Percentiles rank a stretch among this genome's conserved stretches.
These are phyloP conservation scores for Populus hybrid DNA, from an alignment of 441 rosid genomes.

Conservation along the genomic window DNA sequence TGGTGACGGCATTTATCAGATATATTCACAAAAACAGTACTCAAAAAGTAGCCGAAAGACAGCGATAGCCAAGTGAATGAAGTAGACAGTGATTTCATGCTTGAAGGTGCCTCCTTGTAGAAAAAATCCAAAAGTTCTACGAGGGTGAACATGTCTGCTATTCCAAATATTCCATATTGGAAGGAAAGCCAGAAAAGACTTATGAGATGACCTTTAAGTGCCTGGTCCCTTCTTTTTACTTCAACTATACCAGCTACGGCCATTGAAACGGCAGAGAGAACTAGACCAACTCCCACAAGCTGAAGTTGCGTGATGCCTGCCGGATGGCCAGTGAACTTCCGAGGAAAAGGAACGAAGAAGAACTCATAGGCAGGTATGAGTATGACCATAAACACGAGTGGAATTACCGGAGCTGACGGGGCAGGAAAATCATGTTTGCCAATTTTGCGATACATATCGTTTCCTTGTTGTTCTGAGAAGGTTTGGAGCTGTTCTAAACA, in stretches of 20 bases:
- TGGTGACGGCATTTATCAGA: constrained; percentile 31
- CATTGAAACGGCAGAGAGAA: constrained; percentile 30
- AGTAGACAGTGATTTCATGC: constrained; percentile 50
- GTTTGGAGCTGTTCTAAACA: constrained; percentile 62
- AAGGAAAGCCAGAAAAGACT: constrained; percentile 47
- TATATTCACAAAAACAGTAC: constrained; percentile 29
- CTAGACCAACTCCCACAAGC: constrained; percentile 37
- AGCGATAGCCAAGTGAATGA: constrained; percentile 41
- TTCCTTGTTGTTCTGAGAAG: neutral
- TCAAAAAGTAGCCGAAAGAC: constrained; percentile 44
- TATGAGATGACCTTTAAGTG: constrained; percentile 11
- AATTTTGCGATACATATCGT: constrained; percentile 24
- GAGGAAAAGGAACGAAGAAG: constrained; percentile 37
- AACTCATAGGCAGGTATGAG: constrained; percentile 42
- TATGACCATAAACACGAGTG: constrained; percentile 38
- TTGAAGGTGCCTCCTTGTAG: constrained; percentile 44
- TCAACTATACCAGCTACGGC: constrained; percentile 38
- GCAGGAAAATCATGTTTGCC: constrained; percentile 34
- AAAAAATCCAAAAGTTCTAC: constrained; percentile 46
- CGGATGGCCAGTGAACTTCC: constrained; percentile 41
- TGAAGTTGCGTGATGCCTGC: constrained; percentile 49
- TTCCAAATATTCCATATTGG: constrained; percentile 43
- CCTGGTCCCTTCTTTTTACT: constrained; percentile 40
- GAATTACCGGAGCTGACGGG: constrained; percentile 41
- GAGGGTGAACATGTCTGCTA: constrained; percentile 49